Evolutionary conservation across 139 green algal genomes (phyloP).

Genomic region (Chlamydomonas sp.): DNA sequence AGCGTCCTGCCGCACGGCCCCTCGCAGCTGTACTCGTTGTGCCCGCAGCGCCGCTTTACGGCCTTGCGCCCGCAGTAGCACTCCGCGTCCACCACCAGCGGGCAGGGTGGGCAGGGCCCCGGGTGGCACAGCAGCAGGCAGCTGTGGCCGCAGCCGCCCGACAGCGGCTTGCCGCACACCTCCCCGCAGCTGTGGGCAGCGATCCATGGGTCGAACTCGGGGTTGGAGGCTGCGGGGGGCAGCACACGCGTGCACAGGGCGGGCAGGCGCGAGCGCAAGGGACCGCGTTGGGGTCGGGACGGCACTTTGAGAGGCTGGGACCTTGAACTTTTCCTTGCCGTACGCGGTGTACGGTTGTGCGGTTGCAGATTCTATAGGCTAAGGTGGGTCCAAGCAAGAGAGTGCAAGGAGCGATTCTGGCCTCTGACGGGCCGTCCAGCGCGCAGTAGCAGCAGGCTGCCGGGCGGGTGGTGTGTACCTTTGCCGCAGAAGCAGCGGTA

Average conservation of each 20-base stretch:
- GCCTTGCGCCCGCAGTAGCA: constrained; percentile 72
- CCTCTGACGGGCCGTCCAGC: too few relatives aligned
- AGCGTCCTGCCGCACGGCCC: constrained; percentile 34
- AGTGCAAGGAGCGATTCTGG: too few relatives aligned
- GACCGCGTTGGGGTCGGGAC: background rate
- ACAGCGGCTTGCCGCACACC: constrained; percentile 56
- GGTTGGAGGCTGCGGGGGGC: constrained; percentile 7
- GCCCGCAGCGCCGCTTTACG: constrained; percentile 68
- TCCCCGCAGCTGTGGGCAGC: constrained; percentile 79
- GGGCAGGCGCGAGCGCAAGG: background rate
- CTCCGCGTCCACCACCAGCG: constrained; percentile 64
- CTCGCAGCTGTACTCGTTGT: constrained; percentile 68
- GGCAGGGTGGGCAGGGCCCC: constrained; percentile 83
- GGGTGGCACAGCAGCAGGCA: constrained; percentile 88
- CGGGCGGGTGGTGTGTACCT: constrained; percentile 26
- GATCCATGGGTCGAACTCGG: constrained; percentile 68
- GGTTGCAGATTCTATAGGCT: too few relatives aligned
- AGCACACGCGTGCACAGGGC: background rate
- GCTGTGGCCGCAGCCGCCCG: constrained; percentile 65
- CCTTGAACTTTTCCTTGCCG: too few relatives aligned
- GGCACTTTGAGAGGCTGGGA: too few relatives aligned
- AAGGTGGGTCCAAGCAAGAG: too few relatives aligned
- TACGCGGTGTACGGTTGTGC: too few relatives aligned
- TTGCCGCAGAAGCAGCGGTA: constrained; percentile 87
- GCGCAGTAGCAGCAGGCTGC: too few relatives aligned